A percentile compares a stretch with the other conserved stretches of the same genome.
phyloP scores from a whole-genome alignment of 805 yeast species.

The Ogataea ramenticola region DNA sequence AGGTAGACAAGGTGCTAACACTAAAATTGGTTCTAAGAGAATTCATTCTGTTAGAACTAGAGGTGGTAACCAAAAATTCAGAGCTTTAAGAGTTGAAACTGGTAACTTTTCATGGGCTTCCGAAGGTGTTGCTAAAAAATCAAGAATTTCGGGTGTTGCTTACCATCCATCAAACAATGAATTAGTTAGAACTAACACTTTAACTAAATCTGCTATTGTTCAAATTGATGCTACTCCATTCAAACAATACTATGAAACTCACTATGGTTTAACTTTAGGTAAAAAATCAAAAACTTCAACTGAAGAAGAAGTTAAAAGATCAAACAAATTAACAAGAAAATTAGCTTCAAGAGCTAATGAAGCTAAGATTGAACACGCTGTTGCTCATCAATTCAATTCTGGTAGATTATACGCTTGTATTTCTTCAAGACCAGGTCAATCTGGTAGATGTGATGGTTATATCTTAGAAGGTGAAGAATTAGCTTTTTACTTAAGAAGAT shows the following conservation, averaged over 20 bases:
- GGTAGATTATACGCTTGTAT: constrained; percentile 98
- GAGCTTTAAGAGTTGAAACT: constrained; percentile 98
- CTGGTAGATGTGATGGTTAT: constrained; percentile 99
- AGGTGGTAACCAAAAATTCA: constrained; percentile 99
- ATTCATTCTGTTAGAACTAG: constrained; percentile 99
- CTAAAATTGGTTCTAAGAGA: constrained; percentile 98
- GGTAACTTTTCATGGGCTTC: constrained; percentile 99
- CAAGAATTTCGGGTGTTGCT: constrained; percentile 96
- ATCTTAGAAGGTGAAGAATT: constrained; percentile 99
- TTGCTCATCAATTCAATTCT: constrained; percentile 94
- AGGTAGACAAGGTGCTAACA: constrained; percentile 99
- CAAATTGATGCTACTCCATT: constrained; percentile 99
- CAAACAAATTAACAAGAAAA: constrained; percentile 82
- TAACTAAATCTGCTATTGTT: constrained; percentile 97
- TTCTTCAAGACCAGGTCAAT: constrained; percentile 99
- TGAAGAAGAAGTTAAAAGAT: constrained; percentile 58
- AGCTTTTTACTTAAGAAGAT: constrained; percentile 99
- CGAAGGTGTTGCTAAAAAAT: constrained; percentile 97
- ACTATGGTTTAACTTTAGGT: constrained; percentile 92
- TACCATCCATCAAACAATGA: constrained; percentile 99
- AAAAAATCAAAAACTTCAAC: constrained; percentile 58
- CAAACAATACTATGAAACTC: constrained; percentile 98
- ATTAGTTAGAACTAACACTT: constrained; percentile 98
- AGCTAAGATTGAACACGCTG: constrained; percentile 83
- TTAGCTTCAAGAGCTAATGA: constrained; percentile 85